Base-by-base conservation (phyloP, 768 basidiomycete species). In the Neoboletus subvelutipes region DNA sequence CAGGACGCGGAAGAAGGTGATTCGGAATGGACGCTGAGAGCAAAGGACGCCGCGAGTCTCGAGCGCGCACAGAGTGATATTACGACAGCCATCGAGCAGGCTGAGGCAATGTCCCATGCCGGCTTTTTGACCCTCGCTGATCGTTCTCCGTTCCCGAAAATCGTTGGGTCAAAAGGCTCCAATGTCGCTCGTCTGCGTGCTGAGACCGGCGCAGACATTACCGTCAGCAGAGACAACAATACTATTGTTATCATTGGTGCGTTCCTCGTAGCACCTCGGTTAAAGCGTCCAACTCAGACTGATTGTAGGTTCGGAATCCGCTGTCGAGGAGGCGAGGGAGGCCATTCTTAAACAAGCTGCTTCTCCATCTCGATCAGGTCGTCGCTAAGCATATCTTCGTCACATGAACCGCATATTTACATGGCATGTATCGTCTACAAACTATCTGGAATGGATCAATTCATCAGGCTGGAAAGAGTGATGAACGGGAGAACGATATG, bases 151-250 rank as follows among this genome's bases (percentile, higher is more conserved):
- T 98, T 98, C 84, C 94, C 95, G 15, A 81, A 92, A 62, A 95
- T 98, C 63, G 93, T 98, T 59, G 95, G 95, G 39, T 76, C 88
- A 12, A 96, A 95, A 75, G 94, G 94, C 52, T 78, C 92, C 28
- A 98, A 93, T 64, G 90, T 98, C 50, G 81, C 88, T 51, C 88
- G 94, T 48, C 81, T 98, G 51, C 85, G 94, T 54, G 82, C 82
- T 50, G 93, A 94, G 74, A 96, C 90, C 51, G 91, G 92, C 41
- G 90, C 94, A 53, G 93, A 96, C 68, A 94, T 98, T 64, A 91
- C 84, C 42, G 92, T 98, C 53, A 85, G 92, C 71, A 85, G 91
- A 61, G 94, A 94, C 60, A 90, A 89, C 68, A 91, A 80, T 71
- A 86, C 86, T 31, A 95, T 97, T 65, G 83, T 89, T 61, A 88